Percentiles rank a stretch among this genome's conserved stretches.
These are phyloP conservation scores for Dendrocalamus latiflorus DNA, from an alignment of 202 grass and related monocot genomes.

Conservation along the genomic window DNA sequence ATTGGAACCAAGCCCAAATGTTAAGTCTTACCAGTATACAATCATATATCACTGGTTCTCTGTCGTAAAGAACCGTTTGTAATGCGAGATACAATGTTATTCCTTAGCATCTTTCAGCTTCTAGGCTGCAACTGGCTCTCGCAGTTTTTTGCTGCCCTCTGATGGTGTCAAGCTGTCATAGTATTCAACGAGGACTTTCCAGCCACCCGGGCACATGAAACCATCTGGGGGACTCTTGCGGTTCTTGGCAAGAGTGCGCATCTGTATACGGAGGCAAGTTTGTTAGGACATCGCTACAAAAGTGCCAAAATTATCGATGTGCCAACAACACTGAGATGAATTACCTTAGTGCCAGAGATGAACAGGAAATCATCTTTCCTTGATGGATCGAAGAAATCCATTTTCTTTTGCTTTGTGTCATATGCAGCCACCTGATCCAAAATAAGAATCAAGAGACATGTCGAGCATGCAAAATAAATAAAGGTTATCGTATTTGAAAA, in stretches of 20 bases:
- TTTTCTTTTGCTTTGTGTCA: too few species aligned
- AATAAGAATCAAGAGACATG: conserved; percentile 2
- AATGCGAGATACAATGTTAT: not conserved
- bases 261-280: conserved; percentile 33
- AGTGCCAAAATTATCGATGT: not conserved
- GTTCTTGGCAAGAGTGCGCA: conserved; percentile 90
- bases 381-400: conserved; percentile 97
- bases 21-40: conserved; percentile 30
- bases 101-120: conserved; percentile 15
- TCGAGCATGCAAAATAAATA: not conserved
- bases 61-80: conserved; percentile 31
- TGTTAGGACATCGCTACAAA: conserved; percentile 16
- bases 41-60: conserved; percentile 35
- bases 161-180: conserved; percentile 64
- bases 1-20: conserved; percentile 15
- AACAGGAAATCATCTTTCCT: conserved; percentile 94
- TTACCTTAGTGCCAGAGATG: conserved; percentile 97
- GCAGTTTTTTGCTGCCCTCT: conserved; percentile 48
- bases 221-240: conserved; percentile 73
- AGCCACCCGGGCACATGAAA: conserved; percentile 96
- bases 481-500: not conserved
- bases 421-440: conserved; percentile 67
- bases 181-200: conserved; percentile 90
- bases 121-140: conserved; percentile 71
- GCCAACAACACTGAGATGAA: not conserved